Percentiles rank a stretch among this genome's conserved stretches.
Evolutionary conservation across 2,329 filamentous ascomycete genomes (phyloP).

Genomic region (Colletotrichum sp.): DNA sequence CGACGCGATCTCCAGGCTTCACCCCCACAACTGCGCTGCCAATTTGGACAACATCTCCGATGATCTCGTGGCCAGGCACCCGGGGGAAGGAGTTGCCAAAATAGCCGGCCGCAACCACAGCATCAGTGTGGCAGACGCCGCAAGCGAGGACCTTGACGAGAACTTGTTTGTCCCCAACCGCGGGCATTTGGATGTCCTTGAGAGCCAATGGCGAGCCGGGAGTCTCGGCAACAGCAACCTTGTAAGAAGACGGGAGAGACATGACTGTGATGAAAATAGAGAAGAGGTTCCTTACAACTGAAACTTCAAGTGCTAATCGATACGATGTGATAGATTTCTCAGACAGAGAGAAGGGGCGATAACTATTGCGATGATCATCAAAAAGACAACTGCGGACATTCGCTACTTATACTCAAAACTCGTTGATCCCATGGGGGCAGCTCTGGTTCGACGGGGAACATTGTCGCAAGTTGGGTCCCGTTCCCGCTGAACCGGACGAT

Average conservation of each 20-base stretch:
- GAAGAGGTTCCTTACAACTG: fast-evolving
- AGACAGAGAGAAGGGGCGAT: background rate
- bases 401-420: fast-evolving
- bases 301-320: fast-evolving
- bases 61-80: slow-evolving; percentile 73
- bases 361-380: fast-evolving
- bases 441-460: no score
- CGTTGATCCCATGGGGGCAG: fast-evolving
- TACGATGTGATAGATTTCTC: no score
- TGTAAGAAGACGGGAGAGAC: background rate
- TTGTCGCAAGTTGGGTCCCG: fast-evolving
- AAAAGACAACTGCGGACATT: fast-evolving
- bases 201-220: background rate
- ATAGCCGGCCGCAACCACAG: slow-evolving; percentile 47
- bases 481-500: no score
- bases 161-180: slow-evolving; percentile 48
- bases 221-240: background rate
- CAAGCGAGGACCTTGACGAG: slow-evolving; percentile 76
- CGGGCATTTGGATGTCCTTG: background rate
- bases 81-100: slow-evolving; percentile 64
- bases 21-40: slow-evolving; percentile 62
- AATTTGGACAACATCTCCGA: slow-evolving; percentile 69
- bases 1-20: slow-evolving; percentile 66
- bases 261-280: fast-evolving
- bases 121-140: slow-evolving; percentile 74